phyloP scores from a whole-genome alignment of 176 grass and related monocot species.

The Sorghum bicolor region DNA sequence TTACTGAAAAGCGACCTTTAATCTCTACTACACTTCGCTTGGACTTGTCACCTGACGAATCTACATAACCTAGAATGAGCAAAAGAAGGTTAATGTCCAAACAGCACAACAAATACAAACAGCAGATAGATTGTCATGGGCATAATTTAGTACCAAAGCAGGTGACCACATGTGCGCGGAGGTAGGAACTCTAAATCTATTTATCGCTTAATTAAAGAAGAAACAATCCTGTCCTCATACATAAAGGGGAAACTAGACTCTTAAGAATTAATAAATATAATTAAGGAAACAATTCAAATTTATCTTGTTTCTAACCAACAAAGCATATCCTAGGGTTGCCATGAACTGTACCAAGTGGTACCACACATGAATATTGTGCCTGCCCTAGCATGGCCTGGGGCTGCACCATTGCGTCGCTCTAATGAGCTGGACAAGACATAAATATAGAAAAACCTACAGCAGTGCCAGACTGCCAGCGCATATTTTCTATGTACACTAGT shows the following conservation, averaged over 20 bases:
- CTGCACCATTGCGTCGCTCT: not conserved
- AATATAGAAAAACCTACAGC: not conserved
- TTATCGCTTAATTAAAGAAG: not conserved
- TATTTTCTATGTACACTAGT: not conserved
- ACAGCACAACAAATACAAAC: not conserved
- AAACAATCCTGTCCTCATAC: not conserved
- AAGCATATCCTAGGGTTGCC: not conserved
- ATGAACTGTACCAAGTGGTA: not conserved
- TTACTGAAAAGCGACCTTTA: constrained; percentile 99
- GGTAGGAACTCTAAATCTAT: not conserved
- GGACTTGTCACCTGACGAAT: constrained; percentile 81
- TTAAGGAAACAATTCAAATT: not conserved
- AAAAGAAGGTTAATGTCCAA: constrained; percentile 26
- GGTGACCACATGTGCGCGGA: not conserved
- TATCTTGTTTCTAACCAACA: not conserved
- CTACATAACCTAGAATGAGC: constrained; percentile 75
- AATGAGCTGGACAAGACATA: not conserved
- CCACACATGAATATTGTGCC: not conserved
- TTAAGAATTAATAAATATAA: not conserved
- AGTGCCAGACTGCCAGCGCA: not conserved
- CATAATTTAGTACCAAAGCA: not conserved
- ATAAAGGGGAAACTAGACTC: not conserved
- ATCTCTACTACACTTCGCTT: constrained; percentile 92
- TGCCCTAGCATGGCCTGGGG: not conserved
- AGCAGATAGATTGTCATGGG: not conserved